These are phyloP conservation scores for Diutina siamensis DNA, from an alignment of 1,139 yeast genomes.

Conservation along the genomic window DNA sequence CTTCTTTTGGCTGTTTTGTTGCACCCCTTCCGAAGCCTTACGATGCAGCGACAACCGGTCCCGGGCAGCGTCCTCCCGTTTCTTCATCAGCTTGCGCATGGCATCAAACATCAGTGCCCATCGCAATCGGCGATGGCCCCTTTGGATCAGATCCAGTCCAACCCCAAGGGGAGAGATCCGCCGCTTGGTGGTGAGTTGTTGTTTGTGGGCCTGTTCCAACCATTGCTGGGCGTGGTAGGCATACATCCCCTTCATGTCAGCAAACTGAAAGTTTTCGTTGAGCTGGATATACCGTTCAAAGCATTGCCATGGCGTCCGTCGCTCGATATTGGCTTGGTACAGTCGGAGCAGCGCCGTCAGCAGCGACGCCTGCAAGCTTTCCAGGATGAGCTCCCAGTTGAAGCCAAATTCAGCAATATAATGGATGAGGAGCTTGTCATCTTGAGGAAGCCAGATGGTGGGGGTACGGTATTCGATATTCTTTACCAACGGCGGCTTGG, in stretches of 20 bases:
- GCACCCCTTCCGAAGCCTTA: background rate
- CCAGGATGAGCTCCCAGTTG: conserved; percentile 88
- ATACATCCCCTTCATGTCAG: conserved; percentile 80
- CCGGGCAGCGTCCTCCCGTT: conserved; percentile 43
- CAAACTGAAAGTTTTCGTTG: conserved; percentile 74
- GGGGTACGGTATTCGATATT: conserved; percentile 78
- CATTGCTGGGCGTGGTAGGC: conserved; percentile 81
- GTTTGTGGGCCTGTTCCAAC: conserved; percentile 84
- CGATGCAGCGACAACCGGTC: conserved; percentile 2
- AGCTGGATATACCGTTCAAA: conserved; percentile 92
- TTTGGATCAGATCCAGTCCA: conserved; percentile 78
- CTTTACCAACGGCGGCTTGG: conserved; percentile 75
- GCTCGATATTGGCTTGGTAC: conserved; percentile 77
- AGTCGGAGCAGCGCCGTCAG: conserved; percentile 40
- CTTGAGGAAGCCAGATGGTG: conserved; percentile 92
- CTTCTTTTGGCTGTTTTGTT: conserved; percentile 9
- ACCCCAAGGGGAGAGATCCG: conserved; percentile 88
- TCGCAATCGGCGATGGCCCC: conserved; percentile 81
- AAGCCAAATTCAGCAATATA: conserved; percentile 80
- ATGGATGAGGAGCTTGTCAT: conserved; percentile 69
- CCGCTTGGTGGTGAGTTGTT: conserved; percentile 78
- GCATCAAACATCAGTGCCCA: conserved; percentile 99
- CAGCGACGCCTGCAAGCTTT: conserved; percentile 48
- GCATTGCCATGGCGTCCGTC: conserved; percentile 98
- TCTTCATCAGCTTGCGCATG: conserved; percentile 78